A percentile compares a stretch with the other conserved stretches of the same genome.
Conservation (phyloP, 441 rosid species). For the Rhodomyrtus psidioides region DNA sequence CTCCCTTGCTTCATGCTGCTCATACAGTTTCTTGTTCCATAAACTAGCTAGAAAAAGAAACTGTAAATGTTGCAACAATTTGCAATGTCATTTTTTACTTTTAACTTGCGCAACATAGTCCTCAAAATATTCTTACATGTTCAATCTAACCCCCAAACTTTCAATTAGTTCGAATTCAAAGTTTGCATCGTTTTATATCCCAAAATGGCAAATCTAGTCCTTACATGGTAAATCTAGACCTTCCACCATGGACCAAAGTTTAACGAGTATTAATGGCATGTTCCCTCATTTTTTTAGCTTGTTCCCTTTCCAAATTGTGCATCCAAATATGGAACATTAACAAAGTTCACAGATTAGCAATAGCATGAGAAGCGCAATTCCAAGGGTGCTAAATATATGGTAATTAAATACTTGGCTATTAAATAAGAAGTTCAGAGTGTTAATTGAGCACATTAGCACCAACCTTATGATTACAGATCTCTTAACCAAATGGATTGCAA, state of each 20-base stretch:
- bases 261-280: not conserved
- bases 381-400: too few species aligned
- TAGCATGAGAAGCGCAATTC: not conserved
- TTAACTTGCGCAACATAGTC: too few species aligned
- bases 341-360: not conserved
- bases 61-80: not conserved
- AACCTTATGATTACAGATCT: too few species aligned
- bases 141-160: too few species aligned
- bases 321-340: not conserved
- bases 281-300: not conserved
- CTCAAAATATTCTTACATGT: too few species aligned
- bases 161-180: not conserved
- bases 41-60: not conserved
- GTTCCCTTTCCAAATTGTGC: not conserved
- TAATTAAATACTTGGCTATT: not conserved
- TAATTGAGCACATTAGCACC: too few species aligned
- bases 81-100: not conserved
- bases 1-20: not conserved
- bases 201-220: not conserved
- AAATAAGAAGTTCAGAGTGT: too few species aligned
- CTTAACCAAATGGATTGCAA: too few species aligned
- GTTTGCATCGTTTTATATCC: not conserved
- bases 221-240: not conserved
- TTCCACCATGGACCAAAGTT: not conserved
- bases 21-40: not conserved